Conservation (phyloP, 345 rosid species). For the Hypericum perforatum region DNA sequence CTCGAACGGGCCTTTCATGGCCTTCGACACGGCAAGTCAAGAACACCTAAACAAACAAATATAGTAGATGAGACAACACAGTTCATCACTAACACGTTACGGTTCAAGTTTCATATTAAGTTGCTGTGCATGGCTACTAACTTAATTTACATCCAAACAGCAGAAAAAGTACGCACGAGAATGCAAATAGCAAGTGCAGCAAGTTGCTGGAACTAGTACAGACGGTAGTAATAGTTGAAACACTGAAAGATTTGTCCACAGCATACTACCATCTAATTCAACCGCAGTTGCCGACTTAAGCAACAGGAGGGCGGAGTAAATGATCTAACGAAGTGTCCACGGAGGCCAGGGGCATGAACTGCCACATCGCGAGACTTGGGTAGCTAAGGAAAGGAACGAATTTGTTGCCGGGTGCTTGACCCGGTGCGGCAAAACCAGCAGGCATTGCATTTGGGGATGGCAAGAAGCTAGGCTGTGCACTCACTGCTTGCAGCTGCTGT, state of each 20-base stretch:
- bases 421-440: constrained; percentile 10
- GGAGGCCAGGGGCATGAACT: constrained; percentile 39
- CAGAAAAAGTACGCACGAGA: constrained; percentile 15
- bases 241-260: constrained; percentile 29
- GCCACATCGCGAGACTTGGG: constrained; percentile 20
- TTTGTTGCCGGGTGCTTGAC: constrained; percentile 15
- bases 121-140: constrained; percentile 29
- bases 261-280: constrained; percentile 26
- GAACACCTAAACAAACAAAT: no score
- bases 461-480: constrained; percentile 12
- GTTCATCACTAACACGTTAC: no score
- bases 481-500: constrained; percentile 13
- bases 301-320: constrained; percentile 15
- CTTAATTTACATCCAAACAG: constrained; percentile 45
- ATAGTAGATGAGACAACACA: no score
- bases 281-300: constrained; percentile 12
- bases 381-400: constrained; percentile 15
- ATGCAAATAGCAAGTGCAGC: constrained; percentile 16
- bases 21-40: no score
- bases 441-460: constrained; percentile 5
- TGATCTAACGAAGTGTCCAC: constrained; percentile 18
- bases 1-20: no score
- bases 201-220: constrained; percentile 29
- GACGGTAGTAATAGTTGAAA: constrained; percentile 27
- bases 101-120: neutral